Percentiles rank a stretch among this genome's conserved stretches.
Conservation (phyloP, 257 asterid species). For the Solanum corneliomulleri region DNA sequence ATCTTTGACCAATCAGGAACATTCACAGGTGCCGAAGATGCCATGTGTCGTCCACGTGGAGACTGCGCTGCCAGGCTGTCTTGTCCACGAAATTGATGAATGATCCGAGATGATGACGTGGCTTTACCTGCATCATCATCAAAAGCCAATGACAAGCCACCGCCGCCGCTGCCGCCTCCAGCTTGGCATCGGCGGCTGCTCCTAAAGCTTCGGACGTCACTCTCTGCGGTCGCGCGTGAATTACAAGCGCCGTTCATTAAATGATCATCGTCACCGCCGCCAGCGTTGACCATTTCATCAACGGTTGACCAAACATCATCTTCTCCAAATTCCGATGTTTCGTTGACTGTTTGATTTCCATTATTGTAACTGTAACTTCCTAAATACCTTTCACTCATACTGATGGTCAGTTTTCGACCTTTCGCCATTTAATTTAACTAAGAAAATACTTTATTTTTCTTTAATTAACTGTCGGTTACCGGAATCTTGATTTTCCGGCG, state of each 20-base stretch:
- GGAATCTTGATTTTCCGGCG: conserved; percentile 25
- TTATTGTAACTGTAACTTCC: conserved; percentile 20
- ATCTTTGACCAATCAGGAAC: conserved; percentile 85
- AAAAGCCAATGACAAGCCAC: conserved; percentile 57
- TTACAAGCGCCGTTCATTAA: conserved; percentile 16
- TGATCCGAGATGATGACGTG: conserved; percentile 30
- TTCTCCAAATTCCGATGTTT: conserved; percentile 50
- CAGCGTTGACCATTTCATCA: conserved; percentile 13
- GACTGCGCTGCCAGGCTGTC: conserved; percentile 13
- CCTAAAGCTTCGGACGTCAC: background rate
- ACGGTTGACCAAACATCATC: conserved; percentile 72
- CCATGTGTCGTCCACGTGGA: conserved; percentile 38
- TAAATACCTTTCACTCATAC: conserved; percentile 51
- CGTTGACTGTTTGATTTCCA: conserved; percentile 24
- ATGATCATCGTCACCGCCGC: conserved; percentile 24
- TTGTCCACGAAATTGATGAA: conserved; percentile 43
- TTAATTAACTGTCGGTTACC: background rate
- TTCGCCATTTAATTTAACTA: conserved; percentile 44
- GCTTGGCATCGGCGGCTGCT: conserved; percentile 3
- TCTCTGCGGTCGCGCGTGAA: conserved; percentile 32
- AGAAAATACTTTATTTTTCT: background rate
- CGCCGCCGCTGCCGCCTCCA: conserved; percentile 20
- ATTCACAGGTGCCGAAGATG: conserved; percentile 61
- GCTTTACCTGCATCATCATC: conserved; percentile 31
- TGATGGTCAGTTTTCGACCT: conserved; percentile 50